These are phyloP conservation scores for Waltergamsia citrina DNA, from an alignment of 2,329 filamentous ascomycete species.

Conservation along the genomic window DNA sequence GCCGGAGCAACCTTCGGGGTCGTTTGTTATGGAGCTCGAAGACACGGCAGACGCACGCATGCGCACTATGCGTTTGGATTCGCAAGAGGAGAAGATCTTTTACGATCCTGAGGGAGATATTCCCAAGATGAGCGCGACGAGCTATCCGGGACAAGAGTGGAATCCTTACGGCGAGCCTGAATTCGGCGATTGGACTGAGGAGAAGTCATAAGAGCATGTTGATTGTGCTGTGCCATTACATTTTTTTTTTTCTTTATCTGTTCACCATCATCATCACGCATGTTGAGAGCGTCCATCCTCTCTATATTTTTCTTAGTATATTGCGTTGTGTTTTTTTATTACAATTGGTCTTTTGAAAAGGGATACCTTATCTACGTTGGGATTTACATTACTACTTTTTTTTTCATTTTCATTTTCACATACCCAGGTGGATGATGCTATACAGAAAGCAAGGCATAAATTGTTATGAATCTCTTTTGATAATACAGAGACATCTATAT, in stretches of 20 bases:
- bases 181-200: constrained; percentile 6
- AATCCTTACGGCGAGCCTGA: constrained; percentile 38
- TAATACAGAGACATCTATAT: too few species aligned
- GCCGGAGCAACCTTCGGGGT: not conserved
- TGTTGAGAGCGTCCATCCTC: not conserved
- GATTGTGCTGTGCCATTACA: too few species aligned
- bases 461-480: too few species aligned
- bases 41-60: constrained; percentile 33
- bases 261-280: not conserved
- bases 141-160: constrained; percentile 65
- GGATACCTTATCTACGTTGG: not conserved
- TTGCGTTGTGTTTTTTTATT: too few species aligned
- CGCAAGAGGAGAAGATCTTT: constrained; percentile 46
- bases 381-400: too few species aligned
- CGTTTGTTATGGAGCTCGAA: constrained; percentile 24
- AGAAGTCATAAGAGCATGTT: too few species aligned
- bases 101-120: constrained; percentile 24
- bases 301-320: not conserved
- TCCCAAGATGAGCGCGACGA: constrained; percentile 55
- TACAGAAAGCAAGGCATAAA: too few species aligned
- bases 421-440: too few species aligned
- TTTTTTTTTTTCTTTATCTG: not conserved
- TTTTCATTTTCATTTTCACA: too few species aligned
- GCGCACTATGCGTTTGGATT: constrained; percentile 30
- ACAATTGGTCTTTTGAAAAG: too few species aligned